Conservation (phyloP, 2,329 filamentous ascomycete species). For the Cercospora brassicicola region DNA sequence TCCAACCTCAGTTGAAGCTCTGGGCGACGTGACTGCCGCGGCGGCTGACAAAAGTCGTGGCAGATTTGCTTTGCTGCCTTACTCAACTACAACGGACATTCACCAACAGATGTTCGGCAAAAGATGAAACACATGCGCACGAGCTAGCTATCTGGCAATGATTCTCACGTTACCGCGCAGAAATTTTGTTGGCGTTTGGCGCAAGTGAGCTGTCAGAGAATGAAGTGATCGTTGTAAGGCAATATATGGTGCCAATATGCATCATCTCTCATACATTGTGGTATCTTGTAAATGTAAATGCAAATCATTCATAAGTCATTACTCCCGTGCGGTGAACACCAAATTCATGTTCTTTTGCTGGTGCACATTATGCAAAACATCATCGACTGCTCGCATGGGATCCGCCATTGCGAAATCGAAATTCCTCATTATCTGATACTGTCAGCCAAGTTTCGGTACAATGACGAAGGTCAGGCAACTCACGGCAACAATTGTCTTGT, state of each 20-base stretch:
- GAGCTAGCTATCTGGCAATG: background rate
- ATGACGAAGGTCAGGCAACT: slow-evolving; percentile 8
- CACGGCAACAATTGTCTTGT: slow-evolving; percentile 54
- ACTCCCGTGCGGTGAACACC: slow-evolving; percentile 14
- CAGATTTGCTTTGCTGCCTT: background rate
- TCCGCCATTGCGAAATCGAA: slow-evolving; percentile 29
- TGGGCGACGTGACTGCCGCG: background rate
- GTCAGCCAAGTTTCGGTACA: slow-evolving; percentile 1
- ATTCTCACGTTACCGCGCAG: background rate
- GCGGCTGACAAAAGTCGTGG: background rate
- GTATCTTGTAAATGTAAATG: background rate
- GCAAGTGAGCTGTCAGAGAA: background rate
- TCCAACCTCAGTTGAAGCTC: background rate
- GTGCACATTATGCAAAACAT: slow-evolving; percentile 23
- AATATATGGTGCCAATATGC: background rate
- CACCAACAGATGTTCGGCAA: background rate
- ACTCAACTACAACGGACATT: background rate
- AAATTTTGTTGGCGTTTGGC: background rate
- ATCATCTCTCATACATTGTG: background rate
- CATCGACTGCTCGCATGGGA: slow-evolving; percentile 24
- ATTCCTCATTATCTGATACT: slow-evolving; percentile 20
- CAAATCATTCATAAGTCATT: slow-evolving; percentile 4
- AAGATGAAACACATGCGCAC: background rate
- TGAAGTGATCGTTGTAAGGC: background rate
- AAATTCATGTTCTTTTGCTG: slow-evolving; percentile 26